phyloP scores from a whole-genome alignment of 805 yeast genomes.

The Saccharomycopsis sp. region DNA sequence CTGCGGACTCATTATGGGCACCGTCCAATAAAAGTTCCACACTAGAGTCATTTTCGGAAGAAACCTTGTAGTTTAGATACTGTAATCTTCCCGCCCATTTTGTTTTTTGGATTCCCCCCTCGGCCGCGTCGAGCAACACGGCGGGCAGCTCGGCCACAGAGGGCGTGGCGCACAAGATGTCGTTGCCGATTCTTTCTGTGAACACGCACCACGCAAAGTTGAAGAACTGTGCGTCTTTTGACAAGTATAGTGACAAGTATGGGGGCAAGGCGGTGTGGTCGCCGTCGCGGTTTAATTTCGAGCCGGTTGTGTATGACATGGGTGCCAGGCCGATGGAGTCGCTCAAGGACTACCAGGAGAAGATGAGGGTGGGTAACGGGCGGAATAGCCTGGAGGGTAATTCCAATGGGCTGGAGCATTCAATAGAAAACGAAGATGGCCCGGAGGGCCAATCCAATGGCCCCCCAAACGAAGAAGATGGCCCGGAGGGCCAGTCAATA shows the following conservation, averaged over 20 bases:
- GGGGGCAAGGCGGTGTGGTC: conserved; percentile 4
- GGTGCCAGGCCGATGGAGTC: conserved; percentile 12
- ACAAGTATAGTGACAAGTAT: neutral
- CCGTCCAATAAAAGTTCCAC: conserved; percentile 65
- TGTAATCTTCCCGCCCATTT: conserved; percentile 90
- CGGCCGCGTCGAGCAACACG: neutral
- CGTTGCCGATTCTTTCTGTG: conserved; percentile 12
- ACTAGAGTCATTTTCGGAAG: conserved; percentile 21
- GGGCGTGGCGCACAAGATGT: conserved; percentile 12
- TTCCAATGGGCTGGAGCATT: neutral
- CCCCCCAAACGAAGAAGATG: no score
- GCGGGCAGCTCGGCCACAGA: neutral
- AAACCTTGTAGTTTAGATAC: conserved; percentile 28
- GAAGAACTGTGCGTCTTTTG: neutral
- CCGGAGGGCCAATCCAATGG: no score
- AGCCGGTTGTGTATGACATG: conserved; percentile 19
- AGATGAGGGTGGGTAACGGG: neutral
- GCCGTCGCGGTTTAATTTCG: conserved; percentile 20
- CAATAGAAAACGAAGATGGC: no score
- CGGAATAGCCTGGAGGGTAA: neutral
- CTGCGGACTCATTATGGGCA: conserved; percentile 87
- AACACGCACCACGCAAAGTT: neutral
- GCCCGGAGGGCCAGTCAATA: no score
- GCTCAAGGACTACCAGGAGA: conserved; percentile 11
- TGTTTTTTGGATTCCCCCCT: conserved; percentile 24